Evolutionary conservation across 129 eudicot species (phyloP), one percentile per base, ranked within the genome.

Genomic region (Flaveria sonorensis): DNA sequence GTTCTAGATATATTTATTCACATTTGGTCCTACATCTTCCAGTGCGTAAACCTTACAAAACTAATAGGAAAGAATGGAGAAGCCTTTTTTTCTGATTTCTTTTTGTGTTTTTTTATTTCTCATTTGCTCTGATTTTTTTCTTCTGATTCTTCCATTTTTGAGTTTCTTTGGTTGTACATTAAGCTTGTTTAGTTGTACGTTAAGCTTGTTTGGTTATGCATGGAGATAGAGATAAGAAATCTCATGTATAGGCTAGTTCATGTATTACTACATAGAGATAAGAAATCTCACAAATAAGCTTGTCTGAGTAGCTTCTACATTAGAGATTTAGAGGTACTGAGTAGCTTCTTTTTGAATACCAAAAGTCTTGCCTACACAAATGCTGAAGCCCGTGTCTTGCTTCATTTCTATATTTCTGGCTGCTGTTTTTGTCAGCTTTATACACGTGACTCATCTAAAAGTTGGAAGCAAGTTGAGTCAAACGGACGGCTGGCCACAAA

Each of bases 401-500:
- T 39, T 5, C 73, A 6, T 4, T 19, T 67, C 0, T 45, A 70
- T 7, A 48, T 48, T 62, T 18, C 21, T 16, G 32, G 60, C 26
- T 46, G 43, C 10, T 61, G 23, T 68, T 4, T 77, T 36, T 11
- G 66, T 67, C 84, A 94, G 98, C 89, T 94, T 72, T 91, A 84
- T 80, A 89, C 90, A 5, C 86, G 86, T 69, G 97, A 94, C 61
- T 88, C 88, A 66, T 91, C 96, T 59, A 85, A 74, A 76, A 81
- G 28, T 76, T 94, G 98, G 98, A 94, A 90, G 86, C 85, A 81
- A 71, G 85, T 47, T 18, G 96, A 89, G 71, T 77, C 89, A 56
- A 86, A 82, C 62, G 96, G 85, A 77, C 81, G 84, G 76, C 83
- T 93, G 10, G 62, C 81, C 73, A 45, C 81, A 71, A 94, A 87